Base-by-base conservation (phyloP, 768 basidiomycete genomes). In the Mycena haematopus region DNA sequence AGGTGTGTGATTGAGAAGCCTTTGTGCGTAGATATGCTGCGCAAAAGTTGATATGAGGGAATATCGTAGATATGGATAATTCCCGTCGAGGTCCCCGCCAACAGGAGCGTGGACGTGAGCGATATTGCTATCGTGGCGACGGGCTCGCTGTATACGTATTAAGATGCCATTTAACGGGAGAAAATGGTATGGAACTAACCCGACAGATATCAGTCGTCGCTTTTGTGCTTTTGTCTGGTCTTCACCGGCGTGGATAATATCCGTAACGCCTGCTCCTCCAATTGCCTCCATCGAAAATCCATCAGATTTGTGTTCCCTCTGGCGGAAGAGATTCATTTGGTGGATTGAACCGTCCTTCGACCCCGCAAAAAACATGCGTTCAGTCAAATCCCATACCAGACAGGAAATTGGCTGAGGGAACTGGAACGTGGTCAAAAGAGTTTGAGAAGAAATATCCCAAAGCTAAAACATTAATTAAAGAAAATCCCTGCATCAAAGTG, bases 281-380 rank as follows among this genome's bases (percentile, higher is more conserved):
- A 93, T 75, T 17, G 91, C 91, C 75, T 92, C 89, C 33, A 84
- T 75, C 13, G 80, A 73, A 21, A 79, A 77, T 0, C 79, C 79
- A n/a, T 83, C 80, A n/a, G 75, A 73, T 68, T 85, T 84, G 58
- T 82, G 77, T 62, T 84, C 82, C 21, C 82, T 78, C 69, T 87
- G 83, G 27, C 85, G 83, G 75, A 91, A 95, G 29, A 96, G 76
- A 67, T 93, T 89, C 66, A 92, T 84, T 73, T 92, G 90, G 74
- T 92, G 85, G 69, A 96, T 83, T 13, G 84, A 86, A 5, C 93
- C 92, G 51, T 89, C 82, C 25, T 80, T 67, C 0, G 93, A 93
- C 11, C 88, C 91, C 31, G 93, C 93, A 71, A 97, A 95, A 75
- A 98, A 93, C 51, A 90, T 79, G 25, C 96, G 85, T 77, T 98